A percentile compares a stretch with the other conserved stretches of the same genome.
Conservation (phyloP, 1,139 yeast species). For the Suzukiozyma palmioleophila region DNA sequence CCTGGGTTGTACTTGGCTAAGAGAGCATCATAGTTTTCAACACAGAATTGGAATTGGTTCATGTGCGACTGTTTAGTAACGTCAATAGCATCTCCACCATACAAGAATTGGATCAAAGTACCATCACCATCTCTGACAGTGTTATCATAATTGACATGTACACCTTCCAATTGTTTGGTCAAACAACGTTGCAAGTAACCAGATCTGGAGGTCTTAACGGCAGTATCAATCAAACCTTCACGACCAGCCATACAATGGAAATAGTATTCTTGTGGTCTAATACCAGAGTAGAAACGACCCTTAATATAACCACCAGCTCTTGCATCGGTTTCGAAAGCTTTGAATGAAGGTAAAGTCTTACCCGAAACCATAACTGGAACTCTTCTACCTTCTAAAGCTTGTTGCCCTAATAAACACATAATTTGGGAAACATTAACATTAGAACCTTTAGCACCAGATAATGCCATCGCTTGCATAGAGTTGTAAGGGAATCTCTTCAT, state of each 20-base stretch:
- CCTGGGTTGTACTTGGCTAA: conserved; percentile 86
- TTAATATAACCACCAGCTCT: conserved; percentile 98
- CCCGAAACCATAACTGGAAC: conserved; percentile 99
- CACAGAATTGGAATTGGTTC: conserved; percentile 90
- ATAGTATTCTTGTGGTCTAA: conserved; percentile 98
- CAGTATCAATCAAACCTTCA: conserved; percentile 99
- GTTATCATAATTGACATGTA: conserved; percentile 89
- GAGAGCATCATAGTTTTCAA: conserved; percentile 84
- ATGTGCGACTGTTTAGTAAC: conserved; percentile 92
- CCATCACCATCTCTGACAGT: conserved; percentile 97
- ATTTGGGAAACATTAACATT: conserved; percentile 97
- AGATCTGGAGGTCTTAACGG: conserved; percentile 97
- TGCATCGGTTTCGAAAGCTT: conserved; percentile 94
- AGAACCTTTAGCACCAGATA: conserved; percentile 99
- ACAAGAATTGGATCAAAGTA: conserved; percentile 85
- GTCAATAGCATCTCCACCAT: conserved; percentile 97
- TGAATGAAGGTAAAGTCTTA: conserved; percentile 93
- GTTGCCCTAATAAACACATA: conserved; percentile 99
- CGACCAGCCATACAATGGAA: conserved; percentile 99
- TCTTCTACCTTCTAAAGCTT: conserved; percentile 98
- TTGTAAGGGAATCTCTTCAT: conserved; percentile 94
- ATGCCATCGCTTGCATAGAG: conserved; percentile 98
- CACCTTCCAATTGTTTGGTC: conserved; percentile 97
- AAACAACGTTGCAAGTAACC: conserved; percentile 98
- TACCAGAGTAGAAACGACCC: conserved; percentile 96